phyloP scores from a whole-genome alignment of 176 grass and related monocot genomes.

The Stipa capillata region DNA sequence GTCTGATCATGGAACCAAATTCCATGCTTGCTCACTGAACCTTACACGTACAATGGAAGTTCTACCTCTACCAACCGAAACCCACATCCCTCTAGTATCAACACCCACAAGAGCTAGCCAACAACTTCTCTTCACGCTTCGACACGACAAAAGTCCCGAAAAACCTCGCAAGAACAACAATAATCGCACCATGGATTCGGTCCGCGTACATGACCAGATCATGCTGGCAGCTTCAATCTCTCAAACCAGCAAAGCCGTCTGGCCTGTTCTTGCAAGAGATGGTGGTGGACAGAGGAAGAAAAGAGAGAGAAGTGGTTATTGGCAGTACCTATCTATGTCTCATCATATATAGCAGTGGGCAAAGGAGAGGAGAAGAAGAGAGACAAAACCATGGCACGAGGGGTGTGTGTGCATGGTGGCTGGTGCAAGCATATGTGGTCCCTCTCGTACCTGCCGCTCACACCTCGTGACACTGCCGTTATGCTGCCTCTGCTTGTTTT shows the following conservation, averaged over 20 bases:
- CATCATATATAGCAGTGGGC: not conserved
- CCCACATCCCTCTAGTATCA: not conserved
- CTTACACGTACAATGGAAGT: not conserved
- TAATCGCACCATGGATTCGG: not conserved
- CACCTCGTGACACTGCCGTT: slow-evolving; percentile 23
- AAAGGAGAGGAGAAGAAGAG: slow-evolving; percentile 16
- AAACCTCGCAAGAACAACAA: not conserved
- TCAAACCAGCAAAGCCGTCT: slow-evolving; percentile 32
- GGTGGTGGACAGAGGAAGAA: not conserved
- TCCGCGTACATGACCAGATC: slow-evolving; percentile 29
- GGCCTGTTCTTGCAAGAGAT: not conserved
- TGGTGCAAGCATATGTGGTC: slow-evolving; percentile 18
- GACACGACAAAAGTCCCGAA: not conserved
- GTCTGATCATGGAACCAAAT: slow-evolving; percentile 31
- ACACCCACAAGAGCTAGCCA: not conserved
- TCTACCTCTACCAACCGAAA: not conserved
- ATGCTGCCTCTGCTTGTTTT: slow-evolving; percentile 11
- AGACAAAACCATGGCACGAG: slow-evolving; percentile 34
- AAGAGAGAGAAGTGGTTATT: not conserved
- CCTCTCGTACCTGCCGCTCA: slow-evolving; percentile 17
- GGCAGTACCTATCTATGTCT: not conserved
- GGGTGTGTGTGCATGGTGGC: slow-evolving; percentile 9
- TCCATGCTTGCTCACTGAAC: not conserved
- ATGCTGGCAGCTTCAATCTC: slow-evolving; percentile 88
- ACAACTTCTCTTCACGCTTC: not conserved